phyloP scores from a whole-genome alignment of 352 stramenopile species.

The Phytophthora palmivora region DNA sequence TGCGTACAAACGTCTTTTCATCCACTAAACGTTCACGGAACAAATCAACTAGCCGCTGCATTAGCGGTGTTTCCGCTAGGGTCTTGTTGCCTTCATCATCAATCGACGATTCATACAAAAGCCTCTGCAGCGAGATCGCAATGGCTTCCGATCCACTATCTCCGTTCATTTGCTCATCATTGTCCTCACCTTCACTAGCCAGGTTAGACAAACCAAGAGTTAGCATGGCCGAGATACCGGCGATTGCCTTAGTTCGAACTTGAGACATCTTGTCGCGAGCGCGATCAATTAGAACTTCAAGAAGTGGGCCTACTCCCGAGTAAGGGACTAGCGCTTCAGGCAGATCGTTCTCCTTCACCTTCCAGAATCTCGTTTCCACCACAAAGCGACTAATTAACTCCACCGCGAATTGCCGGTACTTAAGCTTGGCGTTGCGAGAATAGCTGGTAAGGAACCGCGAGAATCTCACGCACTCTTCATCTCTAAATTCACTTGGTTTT shows the following conservation, averaged over 20 bases:
- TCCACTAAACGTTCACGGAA: slow-evolving; percentile 79
- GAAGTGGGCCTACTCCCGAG: slow-evolving; percentile 58
- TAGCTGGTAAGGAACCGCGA: slow-evolving; percentile 79
- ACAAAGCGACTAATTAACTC: slow-evolving; percentile 76
- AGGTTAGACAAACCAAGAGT: slow-evolving; percentile 58
- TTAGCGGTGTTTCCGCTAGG: slow-evolving; percentile 66
- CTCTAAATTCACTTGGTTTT: slow-evolving; percentile 38
- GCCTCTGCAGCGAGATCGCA: slow-evolving; percentile 49
- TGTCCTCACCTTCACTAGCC: slow-evolving; percentile 21
- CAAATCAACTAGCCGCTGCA: slow-evolving; percentile 72
- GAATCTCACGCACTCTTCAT: slow-evolving; percentile 67
- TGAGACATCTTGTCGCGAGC: slow-evolving; percentile 81
- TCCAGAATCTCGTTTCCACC: slow-evolving; percentile 68
- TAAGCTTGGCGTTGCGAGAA: slow-evolving; percentile 72
- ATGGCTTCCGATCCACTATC: slow-evolving; percentile 44
- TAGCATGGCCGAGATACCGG: slow-evolving; percentile 70
- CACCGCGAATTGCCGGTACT: slow-evolving; percentile 84
- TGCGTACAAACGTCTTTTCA: slow-evolving; percentile 87
- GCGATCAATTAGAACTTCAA: slow-evolving; percentile 78
- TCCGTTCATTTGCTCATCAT: slow-evolving; percentile 37
- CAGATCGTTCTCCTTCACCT: slow-evolving; percentile 45
- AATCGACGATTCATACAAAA: slow-evolving; percentile 52
- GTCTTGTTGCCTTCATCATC: slow-evolving; percentile 38
- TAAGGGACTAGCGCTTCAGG: slow-evolving; percentile 44
- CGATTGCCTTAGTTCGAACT: slow-evolving; percentile 84